phyloP scores from a whole-genome alignment of 208 protist species.

The Trypanosoma rangeli region DNA sequence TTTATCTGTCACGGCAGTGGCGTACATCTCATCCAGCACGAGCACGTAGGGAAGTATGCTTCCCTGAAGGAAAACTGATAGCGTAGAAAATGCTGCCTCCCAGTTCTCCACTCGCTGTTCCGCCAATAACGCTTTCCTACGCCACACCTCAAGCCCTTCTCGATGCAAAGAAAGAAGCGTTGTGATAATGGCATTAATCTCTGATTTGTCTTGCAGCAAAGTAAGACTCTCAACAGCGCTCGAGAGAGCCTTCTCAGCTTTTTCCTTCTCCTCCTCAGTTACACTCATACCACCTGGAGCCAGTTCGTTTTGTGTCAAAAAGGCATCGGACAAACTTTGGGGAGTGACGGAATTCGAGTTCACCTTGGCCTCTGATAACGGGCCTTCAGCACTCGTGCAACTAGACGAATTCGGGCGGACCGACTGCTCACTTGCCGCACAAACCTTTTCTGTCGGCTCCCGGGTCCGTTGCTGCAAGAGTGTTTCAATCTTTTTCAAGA shows the following conservation, averaged over 20 bases:
- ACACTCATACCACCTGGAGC: background rate
- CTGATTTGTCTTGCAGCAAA: constrained; percentile 17
- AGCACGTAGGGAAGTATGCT: constrained; percentile 1
- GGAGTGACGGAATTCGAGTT: background rate
- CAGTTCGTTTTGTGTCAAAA: background rate
- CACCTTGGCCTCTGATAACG: background rate
- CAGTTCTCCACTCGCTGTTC: constrained; percentile 1
- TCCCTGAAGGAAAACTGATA: background rate
- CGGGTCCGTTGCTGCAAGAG: background rate
- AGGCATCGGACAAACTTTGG: background rate
- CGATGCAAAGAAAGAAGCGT: constrained; percentile 21
- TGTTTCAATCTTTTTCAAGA: constrained; percentile 2
- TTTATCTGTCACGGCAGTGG: constrained; percentile 1
- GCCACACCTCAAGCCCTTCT: constrained; percentile 15
- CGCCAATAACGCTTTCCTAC: background rate
- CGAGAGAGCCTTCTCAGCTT: constrained; percentile 1
- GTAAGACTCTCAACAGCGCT: constrained; percentile 14
- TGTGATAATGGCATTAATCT: constrained; percentile 20
- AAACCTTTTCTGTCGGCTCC: background rate
- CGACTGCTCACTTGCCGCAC: background rate
- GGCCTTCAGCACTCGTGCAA: background rate
- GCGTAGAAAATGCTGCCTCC: background rate
- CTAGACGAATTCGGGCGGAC: background rate
- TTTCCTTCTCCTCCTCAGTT: background rate
- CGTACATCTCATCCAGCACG: background rate